Evolutionary conservation across 2,329 filamentous ascomycete genomes (phyloP).

Genomic region (Lachnellula subtilissima): DNA sequence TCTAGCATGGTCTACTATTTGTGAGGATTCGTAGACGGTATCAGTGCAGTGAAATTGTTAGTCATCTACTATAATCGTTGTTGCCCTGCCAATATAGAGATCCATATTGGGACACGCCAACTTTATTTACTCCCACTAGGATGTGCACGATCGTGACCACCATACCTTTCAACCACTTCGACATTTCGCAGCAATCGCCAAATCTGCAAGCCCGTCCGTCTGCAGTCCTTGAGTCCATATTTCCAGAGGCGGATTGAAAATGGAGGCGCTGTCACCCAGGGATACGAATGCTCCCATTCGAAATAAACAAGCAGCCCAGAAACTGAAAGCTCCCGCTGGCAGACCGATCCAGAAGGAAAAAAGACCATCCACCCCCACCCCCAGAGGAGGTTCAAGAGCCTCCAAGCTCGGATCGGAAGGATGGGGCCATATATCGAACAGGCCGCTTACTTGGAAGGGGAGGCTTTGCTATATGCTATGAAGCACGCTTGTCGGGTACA

Average conservation of each 20-base stretch:
- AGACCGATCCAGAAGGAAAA: conserved; percentile 48
- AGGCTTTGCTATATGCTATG: conserved; percentile 78
- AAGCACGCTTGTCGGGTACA: conserved; percentile 61
- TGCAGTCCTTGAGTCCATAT: background rate
- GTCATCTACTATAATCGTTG: background rate
- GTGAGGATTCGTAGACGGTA: background rate
- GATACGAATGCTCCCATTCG: conserved; percentile 58
- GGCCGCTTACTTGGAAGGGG: conserved; percentile 73
- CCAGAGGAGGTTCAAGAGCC: conserved; percentile 56
- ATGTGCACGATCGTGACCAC: background rate
- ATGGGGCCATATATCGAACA: conserved; percentile 69
- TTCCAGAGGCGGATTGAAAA: conserved; percentile 43
- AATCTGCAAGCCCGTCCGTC: background rate
- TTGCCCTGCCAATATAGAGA: background rate
- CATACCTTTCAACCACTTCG: background rate
- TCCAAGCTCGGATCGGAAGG: conserved; percentile 61
- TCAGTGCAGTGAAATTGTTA: background rate
- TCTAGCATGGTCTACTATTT: background rate
- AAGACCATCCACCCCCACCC: conserved; percentile 63
- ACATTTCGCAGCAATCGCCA: background rate
- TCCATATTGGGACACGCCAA: background rate
- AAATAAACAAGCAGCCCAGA: conserved; percentile 35
- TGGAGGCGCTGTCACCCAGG: conserved; percentile 60
- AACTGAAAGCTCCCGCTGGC: conserved; percentile 46
- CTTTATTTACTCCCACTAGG: background rate